Conservation (phyloP, 2,329 filamentous ascomycete genomes). For the Nakataea oryzae region DNA sequence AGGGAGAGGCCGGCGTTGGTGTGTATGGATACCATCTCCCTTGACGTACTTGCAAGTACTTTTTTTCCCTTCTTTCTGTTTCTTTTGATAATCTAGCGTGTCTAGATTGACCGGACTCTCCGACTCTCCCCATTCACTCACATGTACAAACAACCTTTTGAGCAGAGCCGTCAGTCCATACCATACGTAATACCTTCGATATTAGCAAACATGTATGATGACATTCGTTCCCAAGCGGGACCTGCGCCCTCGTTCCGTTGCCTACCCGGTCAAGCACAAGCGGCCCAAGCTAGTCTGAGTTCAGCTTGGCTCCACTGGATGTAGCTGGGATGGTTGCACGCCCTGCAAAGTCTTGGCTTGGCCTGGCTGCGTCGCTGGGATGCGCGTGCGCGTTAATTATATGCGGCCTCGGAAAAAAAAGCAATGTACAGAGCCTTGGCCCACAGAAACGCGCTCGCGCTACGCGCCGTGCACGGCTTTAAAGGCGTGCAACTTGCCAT, state of each 20-base stretch:
- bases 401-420: neutral
- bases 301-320: neutral
- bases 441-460: neutral
- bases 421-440: no score
- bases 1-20: neutral
- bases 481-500: neutral
- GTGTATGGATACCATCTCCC: neutral
- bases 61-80: no score
- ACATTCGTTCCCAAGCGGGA: neutral
- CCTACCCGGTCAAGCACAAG: neutral
- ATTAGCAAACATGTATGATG: neutral
- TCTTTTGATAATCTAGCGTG: neutral
- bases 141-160: neutral
- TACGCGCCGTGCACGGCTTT: no score
- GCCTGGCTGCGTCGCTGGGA: no score
- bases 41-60: neutral
- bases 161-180: no score
- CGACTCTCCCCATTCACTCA: neutral
- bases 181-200: no score
- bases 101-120: no score
- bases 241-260: neutral
- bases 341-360: neutral
- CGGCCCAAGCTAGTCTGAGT: neutral
- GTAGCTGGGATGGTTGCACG: neutral
- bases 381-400: neutral